A percentile compares a stretch with the other conserved stretches of the same genome.
Evolutionary conservation across 306 rosid genomes (phyloP).

Genomic region (Neltuma alba): DNA sequence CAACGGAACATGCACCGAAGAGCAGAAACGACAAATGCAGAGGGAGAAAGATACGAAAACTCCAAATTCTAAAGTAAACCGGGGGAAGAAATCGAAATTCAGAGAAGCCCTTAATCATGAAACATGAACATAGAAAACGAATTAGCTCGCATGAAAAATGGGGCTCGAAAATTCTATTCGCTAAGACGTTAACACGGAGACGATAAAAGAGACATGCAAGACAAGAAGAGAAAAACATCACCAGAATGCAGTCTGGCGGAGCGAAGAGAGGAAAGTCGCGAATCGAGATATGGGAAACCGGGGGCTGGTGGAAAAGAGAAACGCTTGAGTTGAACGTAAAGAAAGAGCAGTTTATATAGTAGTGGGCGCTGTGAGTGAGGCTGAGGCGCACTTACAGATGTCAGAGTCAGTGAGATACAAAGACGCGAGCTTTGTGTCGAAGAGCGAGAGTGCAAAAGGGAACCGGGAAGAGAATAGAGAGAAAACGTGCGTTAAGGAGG

Average conservation of each 20-base stretch:
- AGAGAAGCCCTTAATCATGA: not conserved
- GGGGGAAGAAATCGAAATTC: conserved; percentile 27
- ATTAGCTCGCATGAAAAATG: not conserved
- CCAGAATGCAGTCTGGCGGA: not conserved
- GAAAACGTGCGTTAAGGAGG: conserved; percentile 43
- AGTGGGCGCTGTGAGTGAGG: conserved; percentile 3
- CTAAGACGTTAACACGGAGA: not conserved
- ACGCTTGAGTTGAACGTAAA: conserved; percentile 9
- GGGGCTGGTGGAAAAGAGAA: not conserved
- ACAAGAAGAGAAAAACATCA: conserved; percentile 10
- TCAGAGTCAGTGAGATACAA: conserved; percentile 18
- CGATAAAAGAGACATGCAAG: conserved; percentile 43
- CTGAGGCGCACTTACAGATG: conserved; percentile 22
- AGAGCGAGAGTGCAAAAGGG: not conserved
- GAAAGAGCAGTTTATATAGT: not conserved
- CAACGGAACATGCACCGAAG: not conserved
- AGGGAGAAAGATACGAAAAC: not conserved
- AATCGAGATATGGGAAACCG: not conserved
- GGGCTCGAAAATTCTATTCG: not conserved
- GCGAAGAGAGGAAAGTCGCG: not conserved
- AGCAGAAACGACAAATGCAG: not conserved
- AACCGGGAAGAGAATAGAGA: conserved; percentile 14
- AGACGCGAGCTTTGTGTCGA: not conserved
- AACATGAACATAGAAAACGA: conserved; percentile 26
- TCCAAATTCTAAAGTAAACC: conserved; percentile 2